Evolutionary conservation across 345 rosid species (phyloP).

Genomic region (Ceriops decandra): DNA sequence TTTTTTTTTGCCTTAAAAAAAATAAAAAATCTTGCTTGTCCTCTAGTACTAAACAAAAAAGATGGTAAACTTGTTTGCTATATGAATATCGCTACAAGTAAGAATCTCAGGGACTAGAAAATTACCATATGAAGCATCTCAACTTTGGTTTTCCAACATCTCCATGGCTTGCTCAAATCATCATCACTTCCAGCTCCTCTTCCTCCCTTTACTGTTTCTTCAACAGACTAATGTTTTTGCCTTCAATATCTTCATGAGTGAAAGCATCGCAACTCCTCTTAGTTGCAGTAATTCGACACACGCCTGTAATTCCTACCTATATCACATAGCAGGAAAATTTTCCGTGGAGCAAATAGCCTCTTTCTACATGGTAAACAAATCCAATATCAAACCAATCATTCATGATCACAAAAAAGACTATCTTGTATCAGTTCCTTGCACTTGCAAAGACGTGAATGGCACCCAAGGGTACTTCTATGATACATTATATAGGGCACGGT

Average conservation of each 20-base stretch:
- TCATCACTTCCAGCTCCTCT: neutral
- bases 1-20: too few species aligned
- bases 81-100: too few species aligned
- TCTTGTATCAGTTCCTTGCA: constrained; percentile 33
- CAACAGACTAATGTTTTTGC: constrained; percentile 2
- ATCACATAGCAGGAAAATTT: constrained; percentile 26
- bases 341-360: constrained; percentile 19
- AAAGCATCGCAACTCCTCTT: constrained; percentile 24
- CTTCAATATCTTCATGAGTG: neutral
- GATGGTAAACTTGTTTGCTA: too few species aligned
- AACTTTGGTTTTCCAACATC: neutral
- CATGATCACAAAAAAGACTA: constrained; percentile 20
- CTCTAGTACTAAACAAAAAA: too few species aligned
- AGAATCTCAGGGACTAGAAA: too few species aligned
- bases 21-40: too few species aligned
- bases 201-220: neutral
- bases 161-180: constrained; percentile 2
- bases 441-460: constrained; percentile 35
- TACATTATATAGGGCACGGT: constrained; percentile 14
- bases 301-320: constrained; percentile 26
- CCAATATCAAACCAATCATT: constrained; percentile 22
- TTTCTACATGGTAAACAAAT: constrained; percentile 24
- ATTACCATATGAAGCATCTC: neutral
- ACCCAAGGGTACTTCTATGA: constrained; percentile 29
- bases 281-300: constrained; percentile 15